Percentiles rank a stretch among this genome's conserved stretches.
Evolutionary conservation across 2,329 filamentous ascomycete genomes (phyloP).

Genomic region (Fusarium sp.): DNA sequence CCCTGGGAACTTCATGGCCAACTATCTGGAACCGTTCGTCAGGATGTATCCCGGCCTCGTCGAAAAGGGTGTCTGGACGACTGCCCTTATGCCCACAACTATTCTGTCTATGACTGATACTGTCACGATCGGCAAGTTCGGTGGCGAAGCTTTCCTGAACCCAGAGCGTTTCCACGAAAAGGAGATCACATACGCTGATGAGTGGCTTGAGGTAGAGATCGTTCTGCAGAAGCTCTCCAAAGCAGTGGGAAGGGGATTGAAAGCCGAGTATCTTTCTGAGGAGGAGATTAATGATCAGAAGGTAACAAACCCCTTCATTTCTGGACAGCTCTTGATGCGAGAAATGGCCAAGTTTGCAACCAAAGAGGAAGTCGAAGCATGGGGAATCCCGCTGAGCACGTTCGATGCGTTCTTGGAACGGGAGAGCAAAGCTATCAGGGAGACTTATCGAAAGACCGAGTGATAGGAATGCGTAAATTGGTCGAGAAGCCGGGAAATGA

Average conservation of each 20-base stretch:
- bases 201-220: slow-evolving; percentile 55
- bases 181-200: slow-evolving; percentile 58
- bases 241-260: slow-evolving; percentile 54
- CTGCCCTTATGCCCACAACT: slow-evolving; percentile 54
- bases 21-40: slow-evolving; percentile 60
- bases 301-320: slow-evolving; percentile 55
- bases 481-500: not conserved
- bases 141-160: slow-evolving; percentile 58
- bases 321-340: slow-evolving; percentile 55
- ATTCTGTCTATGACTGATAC: slow-evolving; percentile 60
- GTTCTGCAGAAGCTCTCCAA: slow-evolving; percentile 55
- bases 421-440: slow-evolving; percentile 53
- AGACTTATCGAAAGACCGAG: slow-evolving; percentile 46
- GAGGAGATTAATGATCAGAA: slow-evolving; percentile 56
- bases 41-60: slow-evolving; percentile 57
- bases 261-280: slow-evolving; percentile 56
- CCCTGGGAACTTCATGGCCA: slow-evolving; percentile 65
- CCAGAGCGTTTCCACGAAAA: slow-evolving; percentile 57
- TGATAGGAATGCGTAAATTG: not conserved
- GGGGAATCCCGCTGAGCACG: slow-evolving; percentile 58
- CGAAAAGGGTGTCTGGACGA: slow-evolving; percentile 55
- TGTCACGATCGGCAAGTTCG: slow-evolving; percentile 62
- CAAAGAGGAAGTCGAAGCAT: slow-evolving; percentile 53
- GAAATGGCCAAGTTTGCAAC: slow-evolving; percentile 55
- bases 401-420: slow-evolving; percentile 60